phyloP scores from a whole-genome alignment of 2,329 filamentous ascomycete species.

The Trematosphaeria pertusa region DNA sequence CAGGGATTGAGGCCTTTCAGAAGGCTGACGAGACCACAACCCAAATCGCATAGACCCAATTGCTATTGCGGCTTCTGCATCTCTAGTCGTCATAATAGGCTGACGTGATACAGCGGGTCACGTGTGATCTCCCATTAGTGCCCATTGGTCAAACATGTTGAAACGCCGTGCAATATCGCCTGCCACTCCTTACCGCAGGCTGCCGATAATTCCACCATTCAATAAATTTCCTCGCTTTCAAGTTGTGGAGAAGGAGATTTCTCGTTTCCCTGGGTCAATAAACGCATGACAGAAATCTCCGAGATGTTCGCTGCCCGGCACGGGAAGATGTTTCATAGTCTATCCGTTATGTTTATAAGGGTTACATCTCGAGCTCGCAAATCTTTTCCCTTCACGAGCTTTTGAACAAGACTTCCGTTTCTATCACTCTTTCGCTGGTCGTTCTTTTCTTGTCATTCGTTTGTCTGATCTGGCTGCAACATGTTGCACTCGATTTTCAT shows the following conservation, averaged over 20 bases:
- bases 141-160: too few relatives aligned
- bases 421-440: constrained; percentile 41
- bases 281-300: constrained; percentile 3
- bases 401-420: constrained; percentile 28
- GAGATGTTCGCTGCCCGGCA: constrained; percentile 3
- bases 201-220: constrained; percentile 16
- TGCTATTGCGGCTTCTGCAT: too few relatives aligned
- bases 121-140: constrained; percentile 16
- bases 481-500: constrained; percentile 41
- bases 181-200: constrained; percentile 1
- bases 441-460: constrained; percentile 39
- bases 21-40: constrained; percentile 28
- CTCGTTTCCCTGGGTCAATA: constrained; percentile 6
- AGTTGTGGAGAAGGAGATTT: constrained; percentile 11
- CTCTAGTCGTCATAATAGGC: neutral
- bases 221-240: neutral
- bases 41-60: constrained; percentile 23
- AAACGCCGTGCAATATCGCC: constrained; percentile 18
- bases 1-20: constrained; percentile 28
- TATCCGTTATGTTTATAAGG: constrained; percentile 23
- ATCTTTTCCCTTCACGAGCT: constrained; percentile 29
- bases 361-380: constrained; percentile 8
- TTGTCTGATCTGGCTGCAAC: constrained; percentile 32
- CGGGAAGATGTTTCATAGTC: constrained; percentile 31
- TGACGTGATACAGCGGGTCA: constrained; percentile 2